These are phyloP conservation scores for Acanthamoeba polyphaga DNA, from an alignment of 208 protist species.

Conservation along the genomic window DNA sequence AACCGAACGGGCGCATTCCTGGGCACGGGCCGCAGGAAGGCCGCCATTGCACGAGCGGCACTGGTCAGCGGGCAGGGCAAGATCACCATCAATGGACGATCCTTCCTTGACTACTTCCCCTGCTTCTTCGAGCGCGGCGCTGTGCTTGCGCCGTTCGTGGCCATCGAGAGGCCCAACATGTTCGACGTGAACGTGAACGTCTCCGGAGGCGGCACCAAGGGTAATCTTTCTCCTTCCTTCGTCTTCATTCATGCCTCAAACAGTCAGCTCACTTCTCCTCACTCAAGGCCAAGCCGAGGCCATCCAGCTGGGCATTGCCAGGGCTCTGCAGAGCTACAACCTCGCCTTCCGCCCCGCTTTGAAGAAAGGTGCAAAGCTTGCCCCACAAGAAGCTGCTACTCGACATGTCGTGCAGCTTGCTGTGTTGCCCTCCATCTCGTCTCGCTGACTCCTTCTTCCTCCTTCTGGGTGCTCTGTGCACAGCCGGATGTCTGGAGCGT, in stretches of 20 bases:
- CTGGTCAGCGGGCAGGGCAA: background rate
- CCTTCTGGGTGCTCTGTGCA: background rate
- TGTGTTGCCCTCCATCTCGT: too few species aligned
- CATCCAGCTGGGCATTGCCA: conserved; percentile 44
- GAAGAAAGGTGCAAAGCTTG: conserved; percentile 28
- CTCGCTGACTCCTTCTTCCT: too few species aligned
- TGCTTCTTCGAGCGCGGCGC: conserved; percentile 38
- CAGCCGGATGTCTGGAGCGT: conserved; percentile 38
- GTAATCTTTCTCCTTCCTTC: background rate
- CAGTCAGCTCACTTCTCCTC: background rate
- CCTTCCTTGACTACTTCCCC: conserved; percentile 57
- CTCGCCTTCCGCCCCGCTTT: conserved; percentile 51
- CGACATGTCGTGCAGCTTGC: background rate
- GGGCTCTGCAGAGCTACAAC: conserved; percentile 47
- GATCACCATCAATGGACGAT: conserved; percentile 43
- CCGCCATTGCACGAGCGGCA: background rate
- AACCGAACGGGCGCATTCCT: background rate
- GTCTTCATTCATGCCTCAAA: background rate
- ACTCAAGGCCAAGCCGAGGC: conserved; percentile 51
- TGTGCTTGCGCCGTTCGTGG: conserved; percentile 41
- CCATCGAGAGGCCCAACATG: conserved; percentile 34
- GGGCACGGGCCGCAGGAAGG: conserved; percentile 46
- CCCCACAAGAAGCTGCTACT: background rate
- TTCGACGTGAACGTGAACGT: conserved; percentile 2
- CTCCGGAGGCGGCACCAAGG: conserved; percentile 56